A percentile compares a stretch with the other conserved stretches of the same genome.
Evolutionary conservation across 2,329 filamentous ascomycete genomes (phyloP).

Genomic region (Ophiostoma pallidulum): DNA sequence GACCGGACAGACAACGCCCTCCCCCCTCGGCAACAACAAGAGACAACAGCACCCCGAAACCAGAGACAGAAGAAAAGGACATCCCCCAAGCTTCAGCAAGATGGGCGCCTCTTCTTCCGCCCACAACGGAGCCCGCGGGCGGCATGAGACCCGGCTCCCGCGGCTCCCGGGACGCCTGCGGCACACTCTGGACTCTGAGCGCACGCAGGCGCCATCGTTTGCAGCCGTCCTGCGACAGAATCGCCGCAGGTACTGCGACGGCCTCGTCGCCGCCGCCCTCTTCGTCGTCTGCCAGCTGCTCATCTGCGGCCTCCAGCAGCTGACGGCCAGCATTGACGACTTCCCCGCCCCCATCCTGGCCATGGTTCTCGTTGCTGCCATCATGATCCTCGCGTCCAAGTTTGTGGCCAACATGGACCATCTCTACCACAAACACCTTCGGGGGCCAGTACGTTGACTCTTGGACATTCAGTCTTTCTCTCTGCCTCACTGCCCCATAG

Average conservation of each 20-base stretch:
- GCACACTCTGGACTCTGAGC: no score
- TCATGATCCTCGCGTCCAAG: slow-evolving; percentile 24
- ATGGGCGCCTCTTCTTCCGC: no score
- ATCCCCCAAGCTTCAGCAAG: no score
- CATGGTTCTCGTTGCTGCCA: slow-evolving; percentile 33
- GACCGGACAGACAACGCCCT: neutral
- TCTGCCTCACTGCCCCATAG: no score
- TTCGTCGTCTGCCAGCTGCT: slow-evolving; percentile 35
- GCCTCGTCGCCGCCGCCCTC: slow-evolving; percentile 28
- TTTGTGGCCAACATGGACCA: slow-evolving; percentile 18
- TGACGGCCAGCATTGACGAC: slow-evolving; percentile 25
- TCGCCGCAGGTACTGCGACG: slow-evolving; percentile 14
- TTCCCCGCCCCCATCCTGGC: slow-evolving; percentile 40
- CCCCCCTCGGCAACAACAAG: neutral
- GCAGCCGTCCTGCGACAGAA: neutral
- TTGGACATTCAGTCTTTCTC: no score
- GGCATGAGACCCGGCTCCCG: no score
- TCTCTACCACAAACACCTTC: slow-evolving; percentile 20
- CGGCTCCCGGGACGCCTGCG: no score
- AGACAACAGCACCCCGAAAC: no score
- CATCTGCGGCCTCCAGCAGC: slow-evolving; percentile 34
- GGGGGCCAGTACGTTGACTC: slow-evolving; percentile 13
- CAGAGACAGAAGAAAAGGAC: no score
- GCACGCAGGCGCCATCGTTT: no score
- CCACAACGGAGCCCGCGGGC: no score